A percentile compares a stretch with the other conserved stretches of the same genome.
Conservation (phyloP, 2,329 filamentous ascomycete genomes). For the Alternaria arbusti region DNA sequence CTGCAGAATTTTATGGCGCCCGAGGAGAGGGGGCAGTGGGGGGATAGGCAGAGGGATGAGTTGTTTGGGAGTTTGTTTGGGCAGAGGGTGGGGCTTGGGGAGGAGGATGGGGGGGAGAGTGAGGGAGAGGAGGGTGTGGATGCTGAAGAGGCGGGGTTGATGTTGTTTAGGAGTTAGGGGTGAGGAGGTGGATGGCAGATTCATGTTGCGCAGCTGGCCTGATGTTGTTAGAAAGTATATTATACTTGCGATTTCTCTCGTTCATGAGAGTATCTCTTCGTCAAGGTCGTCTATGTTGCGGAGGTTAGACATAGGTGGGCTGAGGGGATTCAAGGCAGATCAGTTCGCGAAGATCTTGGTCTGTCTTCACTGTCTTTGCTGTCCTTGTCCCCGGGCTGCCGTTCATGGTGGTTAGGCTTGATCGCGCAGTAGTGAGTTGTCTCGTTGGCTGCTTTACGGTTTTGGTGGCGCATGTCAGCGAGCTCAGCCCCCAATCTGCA, state of each 20-base stretch:
- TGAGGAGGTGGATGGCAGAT: background rate
- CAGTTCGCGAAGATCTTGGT: background rate
- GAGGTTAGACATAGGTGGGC: no score
- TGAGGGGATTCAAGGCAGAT: no score
- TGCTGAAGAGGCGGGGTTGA: constrained; percentile 46
- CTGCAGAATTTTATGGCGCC: constrained; percentile 97
- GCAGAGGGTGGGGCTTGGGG: constrained; percentile 51
- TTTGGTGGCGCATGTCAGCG: background rate
- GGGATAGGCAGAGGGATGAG: constrained; percentile 75
- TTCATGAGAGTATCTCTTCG: no score
- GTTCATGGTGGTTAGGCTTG: background rate
- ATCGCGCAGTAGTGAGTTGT: background rate
- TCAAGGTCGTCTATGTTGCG: no score
- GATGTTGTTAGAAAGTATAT: no score
- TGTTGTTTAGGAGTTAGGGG: constrained; percentile 46
- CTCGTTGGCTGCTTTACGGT: background rate
- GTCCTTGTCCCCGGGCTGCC: background rate
- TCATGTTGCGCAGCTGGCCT: background rate
- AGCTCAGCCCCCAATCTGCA: background rate
- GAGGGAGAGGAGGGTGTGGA: constrained; percentile 46
- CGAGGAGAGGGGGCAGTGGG: constrained; percentile 82
- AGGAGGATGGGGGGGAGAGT: constrained; percentile 49
- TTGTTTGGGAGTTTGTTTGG: constrained; percentile 60
- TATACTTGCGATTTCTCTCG: no score
- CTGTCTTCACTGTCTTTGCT: background rate